Base-by-base conservation (phyloP, 768 basidiomycete genomes). In the Amanita pseudoporphyria region DNA sequence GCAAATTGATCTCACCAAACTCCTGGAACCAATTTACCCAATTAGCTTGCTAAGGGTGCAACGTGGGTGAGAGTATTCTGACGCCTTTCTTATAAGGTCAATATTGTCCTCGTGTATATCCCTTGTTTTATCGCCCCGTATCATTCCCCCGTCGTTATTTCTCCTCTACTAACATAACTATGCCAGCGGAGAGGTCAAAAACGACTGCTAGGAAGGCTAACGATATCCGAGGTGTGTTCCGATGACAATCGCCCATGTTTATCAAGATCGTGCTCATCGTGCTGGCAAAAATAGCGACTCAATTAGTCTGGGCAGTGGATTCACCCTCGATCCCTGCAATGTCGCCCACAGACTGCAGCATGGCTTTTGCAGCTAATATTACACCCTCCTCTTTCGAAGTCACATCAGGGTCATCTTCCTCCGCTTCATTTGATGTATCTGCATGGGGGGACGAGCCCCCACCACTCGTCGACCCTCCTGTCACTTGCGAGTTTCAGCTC, bases 351-450 rank as follows among this genome's bases (percentile, higher is more conserved):
- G 49, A 42, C 43, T 32, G 18, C 44, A 52, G 58, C 37, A 61
- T 82, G 59, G 72, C 77, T 21, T 84, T 84, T 59, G 73, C 73
- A 39, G 72, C 78, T 51, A 78, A 73, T 49, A 57, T 81, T 49
- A 81, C 81, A 1, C 77, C 81, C 10, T 70, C 71, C 41, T 73
- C 78, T 14, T 83, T 74, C 66, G 74, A 70, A 14, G 39, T 31
- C 45, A 35, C 51, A 28, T 28, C 26, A 18, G 21, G 22, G 5
- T 46, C 51, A 16, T 22, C 32, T 18, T 32, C 14, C 18, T 19
- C 40, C 19, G 22, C 26, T 10, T 24, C 18, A 1, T n/a, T 18
- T 39, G 21, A 9, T 37, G n/a, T n/a, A n/a, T n/a, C n/a, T n/a
- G 26, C 24, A 33, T 16, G 14, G 2, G 10, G 19, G 36, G 64